Evolutionary conservation across 2,329 filamentous ascomycete genomes (phyloP).

Genomic region (Chrysoporthe austroafricana): DNA sequence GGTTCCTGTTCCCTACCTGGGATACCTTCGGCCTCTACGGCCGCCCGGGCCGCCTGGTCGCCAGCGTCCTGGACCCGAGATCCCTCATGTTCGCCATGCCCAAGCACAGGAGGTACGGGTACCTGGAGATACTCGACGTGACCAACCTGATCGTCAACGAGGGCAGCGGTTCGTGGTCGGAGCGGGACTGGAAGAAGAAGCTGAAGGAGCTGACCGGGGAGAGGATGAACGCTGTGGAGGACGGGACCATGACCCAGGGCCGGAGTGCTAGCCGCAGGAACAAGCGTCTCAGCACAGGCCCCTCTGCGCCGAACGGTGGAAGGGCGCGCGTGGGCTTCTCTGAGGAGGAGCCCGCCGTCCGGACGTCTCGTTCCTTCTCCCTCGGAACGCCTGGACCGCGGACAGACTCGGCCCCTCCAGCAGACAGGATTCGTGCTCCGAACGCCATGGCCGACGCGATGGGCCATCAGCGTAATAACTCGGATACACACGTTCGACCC

Average conservation of each 20-base stretch:
- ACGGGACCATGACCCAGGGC: conserved; percentile 49
- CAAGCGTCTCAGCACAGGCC: conserved; percentile 59
- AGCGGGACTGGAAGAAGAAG: conserved; percentile 86
- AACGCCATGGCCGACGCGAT: conserved; percentile 39
- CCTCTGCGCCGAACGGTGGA: conserved; percentile 36
- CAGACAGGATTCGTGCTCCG: conserved; percentile 42
- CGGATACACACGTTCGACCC: conserved; percentile 46
- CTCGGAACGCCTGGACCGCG: conserved; percentile 45
- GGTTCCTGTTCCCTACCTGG: conserved; percentile 91
- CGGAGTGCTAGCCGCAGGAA: conserved; percentile 63
- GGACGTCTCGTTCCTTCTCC: conserved; percentile 57
- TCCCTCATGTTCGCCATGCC: conserved; percentile 99
- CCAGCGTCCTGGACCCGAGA: conserved; percentile 82
- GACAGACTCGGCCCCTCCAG: conserved; percentile 56
- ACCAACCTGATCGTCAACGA: conserved; percentile 77
- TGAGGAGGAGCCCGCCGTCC: conserved; percentile 55
- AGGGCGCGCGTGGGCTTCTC: conserved; percentile 60
- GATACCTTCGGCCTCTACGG: conserved; percentile 93
- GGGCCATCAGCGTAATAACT: conserved; percentile 52
- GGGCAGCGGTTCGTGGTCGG: conserved; percentile 77
- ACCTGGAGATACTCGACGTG: conserved; percentile 87
- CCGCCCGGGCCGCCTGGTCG: conserved; percentile 81
- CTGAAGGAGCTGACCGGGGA: conserved; percentile 86
- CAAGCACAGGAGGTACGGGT: conserved; percentile 83
- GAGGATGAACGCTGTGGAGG: conserved; percentile 70